Evolutionary conservation across 352 stramenopile species (phyloP), one percentile per base, ranked within the genome.

Genomic region (Phytopythium ostracodes): DNA sequence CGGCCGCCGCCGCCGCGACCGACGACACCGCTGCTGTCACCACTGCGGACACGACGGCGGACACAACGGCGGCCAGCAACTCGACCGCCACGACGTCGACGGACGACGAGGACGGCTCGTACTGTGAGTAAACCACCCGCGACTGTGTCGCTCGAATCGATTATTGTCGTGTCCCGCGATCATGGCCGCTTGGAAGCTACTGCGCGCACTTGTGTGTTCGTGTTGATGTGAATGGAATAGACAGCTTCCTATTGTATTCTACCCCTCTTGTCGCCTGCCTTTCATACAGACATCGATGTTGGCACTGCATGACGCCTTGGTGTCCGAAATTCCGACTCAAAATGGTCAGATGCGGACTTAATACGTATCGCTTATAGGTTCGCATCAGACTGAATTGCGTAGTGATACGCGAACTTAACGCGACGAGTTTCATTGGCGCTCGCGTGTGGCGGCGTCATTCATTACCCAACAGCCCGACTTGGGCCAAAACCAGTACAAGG

Each of bases 31-130:
- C 43, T 4, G 43, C 42, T 14, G 40, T 25, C 9, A 31, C 42
- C 25, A 61, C n/a, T n/a, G n/a, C n/a, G n/a, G n/a, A n/a, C n/a
- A n/a, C n/a, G n/a, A n/a, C n/a, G n/a, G n/a, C n/a, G n/a, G n/a
- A n/a, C n/a, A n/a, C n/a, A n/a, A n/a, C 56, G 24, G 56, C 52
- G 20, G 24, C 52, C 18, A 53, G 46, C 46, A 53, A 53, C 46
- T 53, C 46, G 46, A 53, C 46, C 46, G 46, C 42, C 10, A 38
- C 44, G 46, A 35, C 22, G 15, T n/a, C 40, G 40, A 53, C 46
- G 46, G 46, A 53, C 24, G 46, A 53, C 4, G 46, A 53, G 46
- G 46, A 53, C 25, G 46, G 46, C 46, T 53, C 46, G 22, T 53
- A 53, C 46, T 53, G 46, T 15, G 46, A 53, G 46, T 53, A 53